These are phyloP conservation scores for Verticillium longisporum DNA, from an alignment of 2,329 filamentous ascomycete species.

Conservation along the genomic window DNA sequence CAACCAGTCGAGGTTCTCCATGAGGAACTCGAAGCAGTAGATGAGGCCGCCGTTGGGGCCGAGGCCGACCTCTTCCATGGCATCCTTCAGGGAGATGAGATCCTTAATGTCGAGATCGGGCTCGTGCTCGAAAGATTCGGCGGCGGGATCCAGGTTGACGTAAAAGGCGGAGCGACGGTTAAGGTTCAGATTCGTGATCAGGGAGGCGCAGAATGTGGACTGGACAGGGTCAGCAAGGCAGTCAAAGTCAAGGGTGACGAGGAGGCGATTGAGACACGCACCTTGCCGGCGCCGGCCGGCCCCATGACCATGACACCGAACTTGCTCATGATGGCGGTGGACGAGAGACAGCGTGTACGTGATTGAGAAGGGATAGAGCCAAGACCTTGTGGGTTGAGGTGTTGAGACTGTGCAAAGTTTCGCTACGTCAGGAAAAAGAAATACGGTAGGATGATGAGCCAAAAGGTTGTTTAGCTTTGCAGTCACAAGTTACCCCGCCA, in stretches of 20 bases:
- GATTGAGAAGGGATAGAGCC: not conserved
- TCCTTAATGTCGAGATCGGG: slow-evolving; percentile 95
- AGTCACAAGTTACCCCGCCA: slow-evolving; percentile 11
- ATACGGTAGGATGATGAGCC: not conserved
- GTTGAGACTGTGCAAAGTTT: not conserved
- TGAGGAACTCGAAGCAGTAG: slow-evolving; percentile 93
- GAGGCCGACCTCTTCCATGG: slow-evolving; percentile 89
- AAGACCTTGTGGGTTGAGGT: not conserved
- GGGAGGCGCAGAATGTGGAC: slow-evolving; percentile 89
- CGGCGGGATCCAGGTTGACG: slow-evolving; percentile 95
- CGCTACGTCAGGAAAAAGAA: not conserved
- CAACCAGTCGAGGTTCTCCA: slow-evolving; percentile 90
- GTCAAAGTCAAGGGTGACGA: not conserved
- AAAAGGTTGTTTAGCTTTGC: not conserved
- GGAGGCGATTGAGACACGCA: slow-evolving; percentile 21
- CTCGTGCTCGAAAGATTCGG: slow-evolving; percentile 84
- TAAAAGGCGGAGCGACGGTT: slow-evolving; percentile 94
- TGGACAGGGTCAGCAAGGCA: slow-evolving; percentile 21
- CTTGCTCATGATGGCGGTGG: slow-evolving; percentile 65
- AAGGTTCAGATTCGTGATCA: slow-evolving; percentile 88
- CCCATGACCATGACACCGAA: slow-evolving; percentile 95
- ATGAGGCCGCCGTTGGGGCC: slow-evolving; percentile 90
- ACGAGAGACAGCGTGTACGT: not conserved
- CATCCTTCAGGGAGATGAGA: slow-evolving; percentile 86
- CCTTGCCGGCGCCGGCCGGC: slow-evolving; percentile 90